Evolutionary conservation across 73 alveolate species (phyloP), one percentile per base, ranked within the genome.

Genomic region (Tetrahymena borealis): DNA sequence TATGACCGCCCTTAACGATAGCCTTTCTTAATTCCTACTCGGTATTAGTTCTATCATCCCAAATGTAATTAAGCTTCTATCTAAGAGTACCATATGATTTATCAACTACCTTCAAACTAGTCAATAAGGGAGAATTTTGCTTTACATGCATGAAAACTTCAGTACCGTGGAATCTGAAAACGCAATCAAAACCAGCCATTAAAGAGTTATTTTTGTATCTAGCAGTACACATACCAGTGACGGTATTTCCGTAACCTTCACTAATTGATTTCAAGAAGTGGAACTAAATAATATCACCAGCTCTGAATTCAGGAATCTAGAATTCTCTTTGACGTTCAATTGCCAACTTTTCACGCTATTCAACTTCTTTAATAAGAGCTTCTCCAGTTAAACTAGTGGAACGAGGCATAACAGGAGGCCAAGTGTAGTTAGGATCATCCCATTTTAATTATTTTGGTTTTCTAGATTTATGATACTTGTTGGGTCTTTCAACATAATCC

Each of bases 141-240:
- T 60, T 60, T 24, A 60, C 85, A n/a, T 60, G 85, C 85, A 60
- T 60, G 28, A 60, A 60, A 60, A 60, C 85, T 60, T 60, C 85
- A 60, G 28, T 35, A 60, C 85, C 85, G 35, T 60, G 85, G 85
- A 60, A 60, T 60, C 85, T 60, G 85, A 60, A 60, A 24, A 60
- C 85, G 31, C 85, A 60, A 60, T 60, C 85, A 60, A 60, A 60
- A 60, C 85, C 85, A 60, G 85, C 85, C 85, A 60, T 60, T 60
- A 60, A 60, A 60, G 85, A 60, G 28, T 60, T 60, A 9, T 60
- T 20, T 60, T 60, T 60, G 28, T 60, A 60, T 60, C 85, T 60
- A 15, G 85, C 85, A 60, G 85, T 60, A 35, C 85, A 60, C 85
- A 60, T 60, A 60, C 85, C 85, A 60, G 85, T 60, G 85, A 60